These are phyloP conservation scores for Oryza nivara DNA, from an alignment of 176 grass and related monocot genomes.

Conservation along the genomic window DNA sequence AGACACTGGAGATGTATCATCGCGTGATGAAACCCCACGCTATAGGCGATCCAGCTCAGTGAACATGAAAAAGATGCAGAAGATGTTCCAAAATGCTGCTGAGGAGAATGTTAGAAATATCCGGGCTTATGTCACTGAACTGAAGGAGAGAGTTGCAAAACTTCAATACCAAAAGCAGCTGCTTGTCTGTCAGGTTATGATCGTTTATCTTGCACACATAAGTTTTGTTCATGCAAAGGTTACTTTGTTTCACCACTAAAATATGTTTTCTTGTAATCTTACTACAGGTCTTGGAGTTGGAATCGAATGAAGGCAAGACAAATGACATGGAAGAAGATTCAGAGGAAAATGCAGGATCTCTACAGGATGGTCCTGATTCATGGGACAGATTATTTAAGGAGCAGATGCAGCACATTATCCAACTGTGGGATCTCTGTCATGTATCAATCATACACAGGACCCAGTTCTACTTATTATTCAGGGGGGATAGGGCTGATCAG, in stretches of 20 bases:
- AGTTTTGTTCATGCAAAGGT: not conserved
- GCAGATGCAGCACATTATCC: slow-evolving; percentile 93
- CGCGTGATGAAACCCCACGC: slow-evolving; percentile 75
- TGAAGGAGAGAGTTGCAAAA: slow-evolving; percentile 93
- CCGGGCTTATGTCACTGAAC: slow-evolving; percentile 87
- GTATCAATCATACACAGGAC: slow-evolving; percentile 93
- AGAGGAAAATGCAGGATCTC: slow-evolving; percentile 43
- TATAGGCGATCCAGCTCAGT: slow-evolving; percentile 86
- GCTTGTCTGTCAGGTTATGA: slow-evolving; percentile 85
- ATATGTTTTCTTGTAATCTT: slow-evolving; percentile 18
- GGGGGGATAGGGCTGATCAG: slow-evolving; percentile 81
- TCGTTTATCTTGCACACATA: slow-evolving; percentile 9
- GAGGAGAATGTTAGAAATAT: slow-evolving; percentile 93
- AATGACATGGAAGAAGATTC: slow-evolving; percentile 46
- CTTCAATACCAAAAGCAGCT: slow-evolving; percentile 99
- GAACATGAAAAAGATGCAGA: slow-evolving; percentile 98
- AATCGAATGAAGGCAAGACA: slow-evolving; percentile 70
- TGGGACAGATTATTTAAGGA: slow-evolving; percentile 71
- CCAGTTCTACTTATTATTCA: slow-evolving; percentile 92
- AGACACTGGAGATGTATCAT: slow-evolving; percentile 66
- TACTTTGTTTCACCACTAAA: slow-evolving; percentile 27
- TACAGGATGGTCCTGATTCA: slow-evolving; percentile 59
- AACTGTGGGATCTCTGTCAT: slow-evolving; percentile 82
- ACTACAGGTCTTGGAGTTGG: slow-evolving; percentile 81
- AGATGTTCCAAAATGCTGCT: slow-evolving; percentile 97